phyloP scores from a whole-genome alignment of 768 basidiomycete genomes.

The Phlegmacium glaucopus region DNA sequence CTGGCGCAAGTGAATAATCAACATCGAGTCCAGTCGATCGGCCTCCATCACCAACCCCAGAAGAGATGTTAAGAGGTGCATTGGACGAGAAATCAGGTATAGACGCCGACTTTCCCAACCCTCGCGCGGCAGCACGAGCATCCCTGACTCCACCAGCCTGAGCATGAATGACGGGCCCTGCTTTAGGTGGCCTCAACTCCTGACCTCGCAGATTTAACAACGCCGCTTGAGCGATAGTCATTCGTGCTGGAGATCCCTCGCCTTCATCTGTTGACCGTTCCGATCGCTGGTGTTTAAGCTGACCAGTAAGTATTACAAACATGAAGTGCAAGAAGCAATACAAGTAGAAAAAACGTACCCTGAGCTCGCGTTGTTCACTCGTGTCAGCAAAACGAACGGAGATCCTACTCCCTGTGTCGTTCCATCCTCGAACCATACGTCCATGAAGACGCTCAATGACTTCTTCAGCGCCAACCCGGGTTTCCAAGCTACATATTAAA shows the following conservation, averaged over 20 bases:
- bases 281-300: constrained; percentile 40
- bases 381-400: constrained; percentile 81
- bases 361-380: constrained; percentile 69
- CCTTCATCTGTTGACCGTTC: constrained; percentile 61
- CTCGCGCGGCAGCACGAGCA: constrained; percentile 8
- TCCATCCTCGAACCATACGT: constrained; percentile 75
- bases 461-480: constrained; percentile 69
- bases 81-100: constrained; percentile 24
- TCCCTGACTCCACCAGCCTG: constrained; percentile 6
- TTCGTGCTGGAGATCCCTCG: constrained; percentile 57
- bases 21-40: constrained; percentile 23
- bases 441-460: constrained; percentile 77
- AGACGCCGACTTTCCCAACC: constrained; percentile 15
- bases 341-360: constrained; percentile 42
- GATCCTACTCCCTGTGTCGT: constrained; percentile 72
- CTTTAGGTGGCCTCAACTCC: constrained; percentile 34
- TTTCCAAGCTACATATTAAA: constrained; percentile 54
- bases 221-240: constrained; percentile 78
- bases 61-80: constrained; percentile 15
- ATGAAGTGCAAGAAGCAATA: background rate
- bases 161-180: constrained; percentile 19
- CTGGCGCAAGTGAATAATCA: constrained; percentile 37
- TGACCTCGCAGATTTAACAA: constrained; percentile 73
- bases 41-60: constrained; percentile 4
- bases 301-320: background rate